Evolutionary conservation across 1,284 basidiomycete species (phyloP), one percentile per base, ranked within the genome.

Genomic region (Abortiporus biennis): DNA sequence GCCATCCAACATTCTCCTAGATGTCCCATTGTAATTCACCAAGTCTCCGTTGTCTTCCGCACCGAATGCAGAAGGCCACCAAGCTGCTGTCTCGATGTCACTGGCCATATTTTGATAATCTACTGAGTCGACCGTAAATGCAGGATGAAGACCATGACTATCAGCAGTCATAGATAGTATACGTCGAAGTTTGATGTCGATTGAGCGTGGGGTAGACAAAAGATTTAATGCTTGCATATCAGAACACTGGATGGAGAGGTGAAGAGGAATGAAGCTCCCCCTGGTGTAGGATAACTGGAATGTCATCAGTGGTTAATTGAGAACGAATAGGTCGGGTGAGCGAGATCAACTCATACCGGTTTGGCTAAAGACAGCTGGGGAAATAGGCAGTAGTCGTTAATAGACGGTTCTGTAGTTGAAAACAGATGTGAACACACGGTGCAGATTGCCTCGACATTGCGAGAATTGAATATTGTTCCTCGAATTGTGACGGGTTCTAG

Each of bases 401-500:
- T 9, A 37, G 36, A 12, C n/a, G 9, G 36, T 44, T 16, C 44
- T 20, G 36, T 9, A 24, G 17, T 16, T 8, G 17, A 16, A 17
- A 8, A 16, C 9, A 35, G 17, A 8, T 4, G 23, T 8, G 2
- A 9, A 34, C 47, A 23, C 38, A 58, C 54, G 3, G 24, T 45
- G 17, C 46, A 55, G 15, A 30, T 22, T n/a, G 45, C 46, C 16
- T 46, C 40, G 8, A 52, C 42, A 1, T 57, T 46, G 21, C 66
- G 63, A 22, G 57, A 60, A 23, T 63, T 62, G 53, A 76, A 76
- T 2, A 76, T 47, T 16, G 55, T 66, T 3, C 75, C 76, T 37
- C 58, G 60, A 23, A 72, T 47, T 25, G 46, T 54, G 13, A 68
- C 47, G 3, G 66, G 52, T 4, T 60, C 56, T 13, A 69, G 51